Conservation (phyloP, 202 grass and related monocot genomes). For the Saccharum hybrid region DNA sequence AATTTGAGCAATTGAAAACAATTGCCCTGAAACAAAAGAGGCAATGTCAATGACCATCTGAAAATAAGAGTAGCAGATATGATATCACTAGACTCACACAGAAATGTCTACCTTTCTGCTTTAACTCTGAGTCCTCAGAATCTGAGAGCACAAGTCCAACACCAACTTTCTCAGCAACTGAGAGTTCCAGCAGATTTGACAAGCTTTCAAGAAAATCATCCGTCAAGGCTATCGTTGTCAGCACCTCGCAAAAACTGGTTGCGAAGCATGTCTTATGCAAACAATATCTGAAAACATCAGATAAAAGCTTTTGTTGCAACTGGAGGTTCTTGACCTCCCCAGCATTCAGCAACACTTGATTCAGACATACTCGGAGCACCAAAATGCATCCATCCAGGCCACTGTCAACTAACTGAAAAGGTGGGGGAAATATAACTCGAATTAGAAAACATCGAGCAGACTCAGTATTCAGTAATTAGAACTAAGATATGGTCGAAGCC, state of each 20-base stretch:
- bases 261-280: constrained; percentile 64
- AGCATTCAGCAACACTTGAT: constrained; percentile 53
- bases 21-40: constrained; percentile 62
- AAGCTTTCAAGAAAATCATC: constrained; percentile 63
- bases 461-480: background rate
- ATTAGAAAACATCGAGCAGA: constrained; percentile 5
- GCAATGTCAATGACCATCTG: constrained; percentile 10
- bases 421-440: constrained; percentile 7
- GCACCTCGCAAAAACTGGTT: constrained; percentile 60
- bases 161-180: constrained; percentile 59
- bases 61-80: constrained; percentile 31
- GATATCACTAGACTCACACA: background rate
- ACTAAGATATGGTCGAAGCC: constrained; percentile 9
- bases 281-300: constrained; percentile 65
- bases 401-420: constrained; percentile 61
- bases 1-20: constrained; percentile 72
- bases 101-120: constrained; percentile 61
- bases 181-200: constrained; percentile 60
- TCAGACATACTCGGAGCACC: constrained; percentile 65
- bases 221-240: constrained; percentile 41
- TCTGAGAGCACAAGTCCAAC: constrained; percentile 72
- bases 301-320: constrained; percentile 51
- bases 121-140: constrained; percentile 61
- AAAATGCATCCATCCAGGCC: constrained; percentile 61
- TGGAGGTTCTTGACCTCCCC: constrained; percentile 46